Percentiles rank a stretch among this genome's conserved stretches.
phyloP scores from a whole-genome alignment of 257 asterid genomes.

The Cinchona pubescens region DNA sequence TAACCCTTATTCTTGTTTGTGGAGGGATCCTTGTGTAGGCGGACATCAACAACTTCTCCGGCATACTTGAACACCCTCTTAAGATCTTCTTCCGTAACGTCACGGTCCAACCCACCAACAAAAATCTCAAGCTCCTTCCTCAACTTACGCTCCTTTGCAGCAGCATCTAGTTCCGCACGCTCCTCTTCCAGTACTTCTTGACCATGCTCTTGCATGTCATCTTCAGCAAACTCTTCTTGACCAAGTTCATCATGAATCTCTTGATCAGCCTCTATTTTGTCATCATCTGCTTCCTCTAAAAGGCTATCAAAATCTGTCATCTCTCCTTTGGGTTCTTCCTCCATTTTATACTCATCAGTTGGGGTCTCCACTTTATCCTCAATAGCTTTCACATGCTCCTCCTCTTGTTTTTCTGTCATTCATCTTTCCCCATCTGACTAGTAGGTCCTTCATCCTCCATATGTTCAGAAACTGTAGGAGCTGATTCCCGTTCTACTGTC shows the following conservation, averaged over 20 bases:
- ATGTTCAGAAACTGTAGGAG: conserved; percentile 20
- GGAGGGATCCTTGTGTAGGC: conserved; percentile 47
- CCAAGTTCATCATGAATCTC: conserved; percentile 41
- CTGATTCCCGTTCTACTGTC: conserved; percentile 27
- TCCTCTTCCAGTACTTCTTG: conserved; percentile 50
- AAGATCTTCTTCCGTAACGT: conserved; percentile 52
- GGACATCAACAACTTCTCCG: conserved; percentile 58
- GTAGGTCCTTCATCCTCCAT: conserved; percentile 27
- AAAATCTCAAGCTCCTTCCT: conserved; percentile 62
- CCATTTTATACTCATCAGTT: conserved; percentile 28
- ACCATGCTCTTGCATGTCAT: conserved; percentile 34
- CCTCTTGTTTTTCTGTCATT: conserved; percentile 7
- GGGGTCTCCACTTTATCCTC: conserved; percentile 24
- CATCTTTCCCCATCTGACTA: conserved; percentile 25
- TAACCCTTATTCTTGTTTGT: conserved; percentile 64
- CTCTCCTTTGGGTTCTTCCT: conserved; percentile 30
- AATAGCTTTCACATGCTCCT: conserved; percentile 19
- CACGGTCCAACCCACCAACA: conserved; percentile 68
- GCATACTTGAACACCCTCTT: conserved; percentile 54
- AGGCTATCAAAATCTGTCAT: conserved; percentile 36
- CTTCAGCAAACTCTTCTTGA: conserved; percentile 37
- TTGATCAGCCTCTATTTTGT: conserved; percentile 49
- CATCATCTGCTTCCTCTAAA: conserved; percentile 45
- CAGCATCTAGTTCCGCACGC: conserved; percentile 45
- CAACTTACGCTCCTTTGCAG: conserved; percentile 46